Evolutionary conservation across 148 eudicot species (phyloP), one percentile per base, ranked within the genome.

Genomic region (Rhododendron ovatum): DNA sequence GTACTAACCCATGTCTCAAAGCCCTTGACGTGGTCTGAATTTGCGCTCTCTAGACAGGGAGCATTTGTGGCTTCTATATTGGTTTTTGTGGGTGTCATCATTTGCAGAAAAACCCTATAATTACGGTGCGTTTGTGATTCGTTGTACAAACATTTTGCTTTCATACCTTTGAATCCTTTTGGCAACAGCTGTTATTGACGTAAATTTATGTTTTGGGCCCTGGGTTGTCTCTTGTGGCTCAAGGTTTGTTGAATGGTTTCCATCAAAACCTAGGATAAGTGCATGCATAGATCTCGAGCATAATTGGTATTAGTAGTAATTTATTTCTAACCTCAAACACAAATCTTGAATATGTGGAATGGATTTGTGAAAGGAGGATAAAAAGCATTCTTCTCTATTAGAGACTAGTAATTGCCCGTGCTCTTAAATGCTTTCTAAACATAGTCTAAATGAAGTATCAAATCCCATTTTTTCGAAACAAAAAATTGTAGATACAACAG

Each of bases 21-120:
- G 80, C 98, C 98, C 48, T 91, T 97, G 87, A 92, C 98, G 17
- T 97, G 98, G 99, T 83, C 89, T 3, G 99, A 97, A 87, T 94
- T 93, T 85, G 87, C 91, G 51, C 95, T 91, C 84, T 95, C 96
- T 48, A 92, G 98, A 84, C 92, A 93, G 85, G 98, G 99, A 82
- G 98, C 89, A 80, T 86, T 95, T 84, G 86, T 90, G 82, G 94
- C 94, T 48, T 84, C 93, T 90, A 85, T 89, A 86, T 90, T 89
- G 75, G 75, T 91, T 83, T 74, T 93, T 86, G 88, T 86, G 87
- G 91, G 95, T 83, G 92, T 93, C 26, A 17, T 93, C 51, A 55
- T 86, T 82, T 89, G 88, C 83, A 91, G 85, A 88, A 90, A 82
- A 77, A 39, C 45, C 78, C 81, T 89, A 6, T 39, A 43, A 26